Evolutionary conservation across 192 early-diverging fungal species (phyloP), one percentile per base, ranked within the genome.

Genomic region (Funneliformis mosseae): DNA sequence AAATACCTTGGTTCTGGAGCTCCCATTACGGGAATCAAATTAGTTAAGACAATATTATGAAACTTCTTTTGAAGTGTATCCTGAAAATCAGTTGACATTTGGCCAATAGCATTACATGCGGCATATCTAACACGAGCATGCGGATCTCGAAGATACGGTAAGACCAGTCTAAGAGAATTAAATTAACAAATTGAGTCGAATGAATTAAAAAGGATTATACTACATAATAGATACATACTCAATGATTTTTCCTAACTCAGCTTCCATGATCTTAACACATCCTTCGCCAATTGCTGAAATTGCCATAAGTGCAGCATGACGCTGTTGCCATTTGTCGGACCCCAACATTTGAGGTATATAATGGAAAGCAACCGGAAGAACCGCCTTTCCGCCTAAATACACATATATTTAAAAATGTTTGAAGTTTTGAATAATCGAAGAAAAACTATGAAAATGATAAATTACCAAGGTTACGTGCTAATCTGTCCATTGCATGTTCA

Each of bases 261-360:
- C 89, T 77, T 94, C 92, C 96, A 99, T 97, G 81, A 96, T 90
- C 81, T 96, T 95, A 79, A 94, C 90, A 85, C 95, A 99, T 39
- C 98, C 98, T 87, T 99, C 98, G 68, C 94, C 97, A 80, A 99
- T 97, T 69, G 96, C 94, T 33, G 96, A 97, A 50, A 99, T 94
- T 41, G 96, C 95, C 89, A 97, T 92, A 55, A 99, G 88, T 41
- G 92, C 97, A 28, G 97, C 97, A 81, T 98, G 96, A 27, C 97
- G 92, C 83, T 93, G 90, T 79, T 90, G 87, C 98, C 98, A 99
- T 70, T 94, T 92, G 59, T 85, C 83, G 38, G 94, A 93, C 23
- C 85, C 86, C 28, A 99, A 90, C 94, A 98, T 93, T 76, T 91
- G 84, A 78, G 97, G 97, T 80, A 99, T 97, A 72, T 91, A 89